Base-by-base conservation (phyloP, 2,329 filamentous ascomycete species). In the Fusarium verrucosum region DNA sequence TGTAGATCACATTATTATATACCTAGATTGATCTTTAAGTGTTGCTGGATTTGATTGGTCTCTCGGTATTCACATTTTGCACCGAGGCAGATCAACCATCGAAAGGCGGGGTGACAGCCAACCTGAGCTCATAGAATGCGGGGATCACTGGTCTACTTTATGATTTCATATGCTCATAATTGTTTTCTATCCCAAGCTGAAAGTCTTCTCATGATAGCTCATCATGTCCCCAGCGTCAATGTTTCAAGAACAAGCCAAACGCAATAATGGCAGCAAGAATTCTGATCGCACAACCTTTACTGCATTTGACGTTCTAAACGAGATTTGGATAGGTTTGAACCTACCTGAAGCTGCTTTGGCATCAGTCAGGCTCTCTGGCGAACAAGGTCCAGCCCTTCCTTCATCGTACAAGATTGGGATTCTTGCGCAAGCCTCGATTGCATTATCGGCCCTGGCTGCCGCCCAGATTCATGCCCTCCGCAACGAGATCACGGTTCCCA, bases 331-430 rank as follows among this genome's bases (percentile, higher is more conserved):
- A 2, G 58, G 63, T 1, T 58, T 73, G 0, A 16, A 23, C 11
- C 59, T 72, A 1, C 71, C 71, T 0, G 7, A 28, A 3, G 19
- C 35, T 2, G 36, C 60, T 1, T 44, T 70, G 8, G 7, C 28
- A 17, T 51, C 62, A 4, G 25, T 73, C 10, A 22, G 10, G 3
- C 56, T 74, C 11, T 57, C 69, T 4, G 60, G 57, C 1, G 17
- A 49, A 17, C 16, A 52, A 20, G 45, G 35, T 1, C 70, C 75
- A 6, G 75, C 73, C 5, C 70, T 79, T 2, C 79, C 80, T 1
- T 86, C 83, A 2, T 87, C 84, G 0, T 87, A 82, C 76, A 85
- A 84, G 54, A 78, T 87, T 14, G 81, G 78, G 1, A 74, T 81
- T 33, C 73, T 87, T 1, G 84, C 84, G 0, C 84, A 87, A 65